These are phyloP conservation scores for Rhizophora apiculata DNA, from an alignment of 345 rosid species.

Conservation along the genomic window DNA sequence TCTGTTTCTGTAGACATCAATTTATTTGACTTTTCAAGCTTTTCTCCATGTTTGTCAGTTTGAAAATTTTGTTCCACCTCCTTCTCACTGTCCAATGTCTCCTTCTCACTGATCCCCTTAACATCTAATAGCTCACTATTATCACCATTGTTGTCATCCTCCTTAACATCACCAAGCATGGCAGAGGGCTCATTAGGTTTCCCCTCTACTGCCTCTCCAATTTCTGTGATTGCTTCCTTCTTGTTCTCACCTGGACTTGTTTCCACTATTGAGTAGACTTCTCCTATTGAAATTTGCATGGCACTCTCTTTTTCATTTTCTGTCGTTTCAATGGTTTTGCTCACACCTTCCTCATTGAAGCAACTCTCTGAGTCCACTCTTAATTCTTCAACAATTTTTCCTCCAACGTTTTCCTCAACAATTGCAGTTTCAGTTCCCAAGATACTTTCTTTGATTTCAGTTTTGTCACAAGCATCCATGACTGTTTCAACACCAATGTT, in stretches of 20 bases:
- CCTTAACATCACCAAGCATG: not conserved
- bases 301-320: slow-evolving; percentile 8
- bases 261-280: slow-evolving; percentile 10
- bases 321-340: slow-evolving; percentile 10
- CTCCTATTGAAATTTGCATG: not conserved
- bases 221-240: slow-evolving; percentile 11
- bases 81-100: not conserved
- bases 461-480: not conserved
- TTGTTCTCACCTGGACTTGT: slow-evolving; percentile 17
- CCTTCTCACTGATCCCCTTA: slow-evolving; percentile 4
- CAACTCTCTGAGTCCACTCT: slow-evolving; percentile 16
- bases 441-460: not conserved
- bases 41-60: slow-evolving; percentile 4
- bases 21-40: not conserved
- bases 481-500: slow-evolving; percentile 18
- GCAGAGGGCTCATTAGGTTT: slow-evolving; percentile 10
- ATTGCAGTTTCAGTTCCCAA: not conserved
- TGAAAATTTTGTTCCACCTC: not conserved
- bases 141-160: not conserved
- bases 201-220: not conserved
- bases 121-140: not conserved
- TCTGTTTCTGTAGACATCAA: not conserved
- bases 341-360: slow-evolving; percentile 9
- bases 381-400: slow-evolving; percentile 18
- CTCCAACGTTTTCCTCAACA: slow-evolving; percentile 10